Conservation (phyloP, 2,329 filamentous ascomycete genomes). For the Pseudogymnoascus sp. region DNA sequence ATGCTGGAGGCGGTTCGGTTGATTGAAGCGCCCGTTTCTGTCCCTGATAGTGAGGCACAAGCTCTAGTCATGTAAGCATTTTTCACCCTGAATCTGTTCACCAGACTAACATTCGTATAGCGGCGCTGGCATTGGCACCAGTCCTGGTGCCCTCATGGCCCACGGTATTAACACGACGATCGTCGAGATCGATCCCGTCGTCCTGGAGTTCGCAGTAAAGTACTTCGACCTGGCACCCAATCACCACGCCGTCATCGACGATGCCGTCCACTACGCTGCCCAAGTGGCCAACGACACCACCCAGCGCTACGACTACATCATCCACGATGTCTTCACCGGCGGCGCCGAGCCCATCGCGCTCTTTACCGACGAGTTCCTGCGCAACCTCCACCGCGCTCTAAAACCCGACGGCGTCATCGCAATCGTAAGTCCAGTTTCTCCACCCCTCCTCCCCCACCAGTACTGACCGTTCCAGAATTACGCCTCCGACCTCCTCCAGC, state of each 20-base stretch:
- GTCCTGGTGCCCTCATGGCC: constrained; percentile 75
- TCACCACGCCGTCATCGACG: constrained; percentile 72
- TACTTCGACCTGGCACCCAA: constrained; percentile 77
- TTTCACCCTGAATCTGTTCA: not conserved
- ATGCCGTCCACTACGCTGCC: constrained; percentile 68
- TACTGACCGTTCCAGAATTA: constrained; percentile 62
- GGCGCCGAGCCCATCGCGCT: constrained; percentile 84
- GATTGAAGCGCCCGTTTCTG: constrained; percentile 52
- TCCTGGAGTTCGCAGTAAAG: constrained; percentile 73
- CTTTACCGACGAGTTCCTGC: constrained; percentile 81
- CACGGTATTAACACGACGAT: constrained; percentile 91
- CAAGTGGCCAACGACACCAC: constrained; percentile 34
- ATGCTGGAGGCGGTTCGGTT: constrained; percentile 90
- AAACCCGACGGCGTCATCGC: constrained; percentile 76
- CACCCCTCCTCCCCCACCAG: not conserved
- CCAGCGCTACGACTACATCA: constrained; percentile 75
- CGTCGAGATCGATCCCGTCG: constrained; percentile 87
- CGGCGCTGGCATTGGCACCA: constrained; percentile 87
- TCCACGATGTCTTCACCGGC: constrained; percentile 97
- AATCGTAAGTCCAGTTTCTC: constrained; percentile 55
- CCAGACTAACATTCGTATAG: constrained; percentile 38
- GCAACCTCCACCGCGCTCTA: constrained; percentile 63
- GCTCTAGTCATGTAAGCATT: constrained; percentile 74
- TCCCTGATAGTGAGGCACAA: constrained; percentile 60
- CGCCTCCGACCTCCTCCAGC: constrained; percentile 76